Conservation (phyloP, 495 filamentous ascomycete genomes). For the Acidomyces sp. region DNA sequence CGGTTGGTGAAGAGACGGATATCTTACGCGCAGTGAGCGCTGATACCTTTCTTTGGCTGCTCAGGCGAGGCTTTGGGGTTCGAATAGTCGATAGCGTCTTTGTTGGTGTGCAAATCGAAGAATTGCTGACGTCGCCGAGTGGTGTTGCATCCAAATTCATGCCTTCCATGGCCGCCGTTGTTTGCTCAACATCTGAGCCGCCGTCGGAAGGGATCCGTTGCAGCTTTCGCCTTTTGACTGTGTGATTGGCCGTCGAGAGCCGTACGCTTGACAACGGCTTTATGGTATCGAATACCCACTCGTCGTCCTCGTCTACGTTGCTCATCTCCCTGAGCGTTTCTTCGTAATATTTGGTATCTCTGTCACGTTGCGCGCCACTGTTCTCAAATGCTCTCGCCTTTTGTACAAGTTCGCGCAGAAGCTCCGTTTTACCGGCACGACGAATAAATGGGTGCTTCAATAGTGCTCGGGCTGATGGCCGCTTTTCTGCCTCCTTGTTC, state of each 20-base stretch:
- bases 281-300: slow-evolving; percentile 98
- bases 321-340: slow-evolving; percentile 54
- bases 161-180: slow-evolving; percentile 33
- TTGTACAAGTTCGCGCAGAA: slow-evolving; percentile 74
- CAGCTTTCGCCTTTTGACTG: slow-evolving; percentile 39
- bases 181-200: slow-evolving; percentile 14
- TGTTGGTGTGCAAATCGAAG: slow-evolving; percentile 29
- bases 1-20: slow-evolving; percentile 24
- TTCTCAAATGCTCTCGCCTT: slow-evolving; percentile 38
- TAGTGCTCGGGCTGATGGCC: slow-evolving; percentile 80
- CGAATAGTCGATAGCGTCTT: slow-evolving; percentile 29
- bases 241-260: slow-evolving; percentile 24
- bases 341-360: slow-evolving; percentile 62
- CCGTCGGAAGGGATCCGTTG: slow-evolving; percentile 24
- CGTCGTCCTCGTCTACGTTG: slow-evolving; percentile 46
- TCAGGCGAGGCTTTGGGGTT: slow-evolving; percentile 25
- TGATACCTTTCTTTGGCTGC: slow-evolving; percentile 19
- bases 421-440: slow-evolving; percentile 69
- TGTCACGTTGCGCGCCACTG: slow-evolving; percentile 55
- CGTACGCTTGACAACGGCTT: slow-evolving; percentile 33
- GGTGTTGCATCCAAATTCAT: slow-evolving; percentile 43
- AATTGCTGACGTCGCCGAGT: slow-evolving; percentile 22
- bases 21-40: slow-evolving; percentile 21
- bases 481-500: slow-evolving; percentile 72
- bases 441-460: slow-evolving; percentile 80